Evolutionary conservation across 2,329 filamentous ascomycete species (phyloP).

Genomic region (Acrocalymma vagum): DNA sequence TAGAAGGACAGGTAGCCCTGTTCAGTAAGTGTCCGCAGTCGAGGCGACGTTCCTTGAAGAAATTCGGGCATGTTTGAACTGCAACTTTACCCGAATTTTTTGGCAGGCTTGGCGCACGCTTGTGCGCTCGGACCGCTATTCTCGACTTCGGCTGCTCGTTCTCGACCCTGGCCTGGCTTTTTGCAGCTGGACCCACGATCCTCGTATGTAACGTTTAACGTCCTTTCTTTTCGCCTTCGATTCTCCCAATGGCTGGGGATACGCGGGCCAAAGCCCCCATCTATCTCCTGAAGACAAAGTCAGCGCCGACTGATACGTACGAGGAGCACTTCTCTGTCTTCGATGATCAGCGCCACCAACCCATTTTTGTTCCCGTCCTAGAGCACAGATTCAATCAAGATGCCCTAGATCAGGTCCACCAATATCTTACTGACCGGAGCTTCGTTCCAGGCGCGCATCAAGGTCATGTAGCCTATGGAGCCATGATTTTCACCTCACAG

Average conservation of each 20-base stretch:
- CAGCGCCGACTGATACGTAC: constrained; percentile 75
- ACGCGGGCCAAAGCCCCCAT: constrained; percentile 58
- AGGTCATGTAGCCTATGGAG: constrained; percentile 65
- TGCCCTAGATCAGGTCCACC: constrained; percentile 63
- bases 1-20: constrained; percentile 29
- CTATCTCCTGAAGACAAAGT: constrained; percentile 81
- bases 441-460: constrained; percentile 37
- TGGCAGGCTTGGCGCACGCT: constrained; percentile 1
- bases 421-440: constrained; percentile 58
- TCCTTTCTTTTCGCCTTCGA: constrained; percentile 15
- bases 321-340: constrained; percentile 69
- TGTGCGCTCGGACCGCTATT: too few relatives aligned
- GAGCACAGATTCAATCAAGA: constrained; percentile 72
- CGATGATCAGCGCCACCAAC: constrained; percentile 62
- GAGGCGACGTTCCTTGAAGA: constrained; percentile 20
- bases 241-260: constrained; percentile 31
- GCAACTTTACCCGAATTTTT: constrained; percentile 33
- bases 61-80: constrained; percentile 29
- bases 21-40: too few relatives aligned
- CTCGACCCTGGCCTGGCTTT: too few relatives aligned
- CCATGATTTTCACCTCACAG: constrained; percentile 86
- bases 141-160: not conserved
- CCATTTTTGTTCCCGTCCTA: constrained; percentile 79
- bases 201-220: too few relatives aligned
- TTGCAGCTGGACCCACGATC: too few relatives aligned